A percentile compares a stretch with the other conserved stretches of the same genome.
These are phyloP conservation scores for Trypanosoma scelopori DNA, from an alignment of 208 protist genomes.

Conservation along the genomic window DNA sequence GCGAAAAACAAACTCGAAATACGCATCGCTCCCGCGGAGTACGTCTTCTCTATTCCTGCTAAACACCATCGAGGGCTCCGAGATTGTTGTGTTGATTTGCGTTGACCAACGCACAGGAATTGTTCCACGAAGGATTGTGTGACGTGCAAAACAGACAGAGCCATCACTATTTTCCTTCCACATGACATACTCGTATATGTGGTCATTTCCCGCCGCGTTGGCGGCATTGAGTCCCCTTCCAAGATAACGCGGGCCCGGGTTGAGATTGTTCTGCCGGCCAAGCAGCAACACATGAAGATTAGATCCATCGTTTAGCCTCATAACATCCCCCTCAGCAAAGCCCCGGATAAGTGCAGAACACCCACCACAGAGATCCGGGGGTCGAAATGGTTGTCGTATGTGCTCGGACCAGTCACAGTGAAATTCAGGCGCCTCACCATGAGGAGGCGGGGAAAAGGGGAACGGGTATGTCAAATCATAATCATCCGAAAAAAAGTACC, in stretches of 20 bases:
- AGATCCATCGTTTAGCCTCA: conserved; percentile 40
- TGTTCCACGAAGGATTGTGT: conserved; percentile 78
- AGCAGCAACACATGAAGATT: conserved; percentile 63
- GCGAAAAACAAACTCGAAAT: conserved; percentile 66
- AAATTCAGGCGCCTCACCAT: conserved; percentile 38
- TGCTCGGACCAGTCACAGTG: conserved; percentile 77
- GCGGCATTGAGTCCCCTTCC: conserved; percentile 75
- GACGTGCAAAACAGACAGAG: conserved; percentile 58
- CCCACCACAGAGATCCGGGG: conserved; percentile 26
- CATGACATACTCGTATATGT: conserved; percentile 85
- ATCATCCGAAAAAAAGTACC: conserved; percentile 87
- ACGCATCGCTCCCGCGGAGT: conserved; percentile 47
- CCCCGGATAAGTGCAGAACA: conserved; percentile 78
- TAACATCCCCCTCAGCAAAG: conserved; percentile 56
- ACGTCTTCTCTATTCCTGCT: conserved; percentile 66
- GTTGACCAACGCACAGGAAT: conserved; percentile 87
- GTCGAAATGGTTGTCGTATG: conserved; percentile 52
- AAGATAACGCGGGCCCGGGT: conserved; percentile 82
- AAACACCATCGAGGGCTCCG: conserved; percentile 83
- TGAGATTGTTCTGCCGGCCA: conserved; percentile 75
- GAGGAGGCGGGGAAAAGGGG: conserved; percentile 44
- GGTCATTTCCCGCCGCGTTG: conserved; percentile 83
- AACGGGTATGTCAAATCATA: conserved; percentile 71
- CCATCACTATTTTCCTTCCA: conserved; percentile 49
- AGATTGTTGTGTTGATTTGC: conserved; percentile 60